Evolutionary conservation across 192 early-diverging fungal genomes (phyloP).

Genomic region (Backusella luteola): DNA sequence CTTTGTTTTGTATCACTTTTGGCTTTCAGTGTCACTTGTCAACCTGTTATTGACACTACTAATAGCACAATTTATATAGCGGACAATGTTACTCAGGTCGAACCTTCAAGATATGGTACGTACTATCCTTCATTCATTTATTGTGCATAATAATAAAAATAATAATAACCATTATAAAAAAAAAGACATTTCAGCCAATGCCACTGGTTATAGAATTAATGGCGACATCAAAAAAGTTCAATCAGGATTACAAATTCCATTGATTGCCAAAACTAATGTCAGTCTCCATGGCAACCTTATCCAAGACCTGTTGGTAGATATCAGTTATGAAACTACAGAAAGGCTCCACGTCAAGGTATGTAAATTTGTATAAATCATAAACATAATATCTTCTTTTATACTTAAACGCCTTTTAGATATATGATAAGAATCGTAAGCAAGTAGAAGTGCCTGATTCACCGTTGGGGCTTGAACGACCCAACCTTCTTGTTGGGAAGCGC

Average conservation of each 20-base stretch:
- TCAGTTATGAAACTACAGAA: conserved; percentile 49
- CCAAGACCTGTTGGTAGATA: conserved; percentile 37
- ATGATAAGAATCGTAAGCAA: conserved; percentile 16
- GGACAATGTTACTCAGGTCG: neutral
- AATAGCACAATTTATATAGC: neutral
- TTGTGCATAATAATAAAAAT: neutral
- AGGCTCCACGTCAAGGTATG: conserved; percentile 53
- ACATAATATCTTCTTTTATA: neutral
- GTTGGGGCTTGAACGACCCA: conserved; percentile 19
- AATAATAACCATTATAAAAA: neutral
- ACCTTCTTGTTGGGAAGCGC: neutral
- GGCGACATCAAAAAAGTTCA: neutral
- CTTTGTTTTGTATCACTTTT: neutral
- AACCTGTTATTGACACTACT: neutral
- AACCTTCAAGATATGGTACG: neutral
- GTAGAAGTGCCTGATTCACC: conserved; percentile 23
- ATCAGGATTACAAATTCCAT: neutral
- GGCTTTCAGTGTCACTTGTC: neutral
- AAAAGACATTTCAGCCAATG: neutral
- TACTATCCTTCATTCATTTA: neutral
- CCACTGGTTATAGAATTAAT: neutral
- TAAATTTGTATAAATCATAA: neutral
- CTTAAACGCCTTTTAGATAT: neutral
- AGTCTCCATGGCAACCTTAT: conserved; percentile 45
- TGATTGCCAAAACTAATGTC: neutral